Evolutionary conservation across 73 alveolate species (phyloP).

Genomic region (Paramecium sexaurelia): DNA sequence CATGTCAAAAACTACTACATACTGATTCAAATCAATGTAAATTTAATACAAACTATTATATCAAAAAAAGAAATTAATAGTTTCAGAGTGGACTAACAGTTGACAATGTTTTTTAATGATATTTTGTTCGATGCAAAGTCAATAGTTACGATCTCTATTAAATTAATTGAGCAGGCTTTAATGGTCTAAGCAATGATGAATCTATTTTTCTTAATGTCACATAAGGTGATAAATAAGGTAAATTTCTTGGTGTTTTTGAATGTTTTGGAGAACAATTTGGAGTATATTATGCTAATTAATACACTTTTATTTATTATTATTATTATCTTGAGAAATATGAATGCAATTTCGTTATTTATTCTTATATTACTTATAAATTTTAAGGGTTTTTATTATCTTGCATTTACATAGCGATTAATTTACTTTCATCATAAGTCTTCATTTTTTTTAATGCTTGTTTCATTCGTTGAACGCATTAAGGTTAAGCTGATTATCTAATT

Average conservation of each 20-base stretch:
- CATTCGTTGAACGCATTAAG: neutral
- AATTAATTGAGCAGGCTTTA: neutral
- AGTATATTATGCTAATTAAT: neutral
- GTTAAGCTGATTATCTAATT: constrained; percentile 22
- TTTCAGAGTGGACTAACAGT: constrained; percentile 21
- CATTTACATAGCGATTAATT: neutral
- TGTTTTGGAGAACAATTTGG: constrained; percentile 22
- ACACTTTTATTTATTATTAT: neutral
- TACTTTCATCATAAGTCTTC: neutral
- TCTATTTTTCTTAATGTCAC: neutral
- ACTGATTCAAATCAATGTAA: neutral
- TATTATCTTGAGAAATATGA: neutral
- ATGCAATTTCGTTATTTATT: neutral
- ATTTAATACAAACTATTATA: constrained; percentile 10
- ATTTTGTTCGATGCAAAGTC: neutral
- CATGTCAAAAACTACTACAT: neutral
- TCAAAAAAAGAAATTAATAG: constrained; percentile 33
- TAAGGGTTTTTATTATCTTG: neutral
- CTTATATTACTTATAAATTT: neutral
- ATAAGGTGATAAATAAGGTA: constrained; percentile 19
- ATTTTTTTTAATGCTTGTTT: neutral
- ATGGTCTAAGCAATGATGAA: neutral
- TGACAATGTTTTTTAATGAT: neutral
- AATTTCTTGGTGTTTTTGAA: constrained; percentile 18
- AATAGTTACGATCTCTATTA: neutral